Percentiles rank a stretch among this genome's conserved stretches.
Evolutionary conservation across 2,329 filamentous ascomycete genomes (phyloP).

Genomic region (Hymenoscyphus fructigenus): DNA sequence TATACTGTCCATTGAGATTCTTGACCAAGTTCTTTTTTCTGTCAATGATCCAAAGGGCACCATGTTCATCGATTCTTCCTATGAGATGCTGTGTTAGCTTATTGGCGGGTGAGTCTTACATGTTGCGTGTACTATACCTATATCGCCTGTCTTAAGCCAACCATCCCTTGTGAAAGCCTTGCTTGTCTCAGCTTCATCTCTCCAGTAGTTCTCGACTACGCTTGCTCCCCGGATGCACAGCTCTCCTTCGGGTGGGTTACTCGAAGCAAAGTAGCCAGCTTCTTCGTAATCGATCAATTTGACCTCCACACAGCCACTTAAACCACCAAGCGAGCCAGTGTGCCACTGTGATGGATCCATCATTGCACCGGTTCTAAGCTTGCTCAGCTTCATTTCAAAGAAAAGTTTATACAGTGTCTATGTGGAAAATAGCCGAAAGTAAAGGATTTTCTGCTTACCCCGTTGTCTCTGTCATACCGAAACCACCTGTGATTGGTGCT

Average conservation of each 20-base stretch:
- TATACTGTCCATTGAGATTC: constrained; percentile 60
- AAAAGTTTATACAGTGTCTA: no score
- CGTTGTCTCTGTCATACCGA: constrained; percentile 89
- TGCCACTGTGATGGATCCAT: constrained; percentile 67
- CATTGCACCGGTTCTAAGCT: constrained; percentile 74
- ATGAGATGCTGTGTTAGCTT: background rate
- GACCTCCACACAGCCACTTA: constrained; percentile 61
- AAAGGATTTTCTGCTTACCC: constrained; percentile 43
- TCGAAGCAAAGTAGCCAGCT: constrained; percentile 67
- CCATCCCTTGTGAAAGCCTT: constrained; percentile 33
- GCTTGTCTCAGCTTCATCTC: constrained; percentile 34
- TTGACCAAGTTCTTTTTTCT: constrained; percentile 93
- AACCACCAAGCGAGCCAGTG: background rate
- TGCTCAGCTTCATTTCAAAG: background rate
- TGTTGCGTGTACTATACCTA: constrained; percentile 32
- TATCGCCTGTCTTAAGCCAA: constrained; percentile 43
- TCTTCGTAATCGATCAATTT: constrained; percentile 89
- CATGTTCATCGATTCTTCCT: constrained; percentile 34
- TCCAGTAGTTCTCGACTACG: constrained; percentile 40
- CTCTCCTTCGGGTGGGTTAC: constrained; percentile 53
- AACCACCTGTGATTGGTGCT: constrained; percentile 83
- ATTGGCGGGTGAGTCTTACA: background rate
- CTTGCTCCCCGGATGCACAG: constrained; percentile 28
- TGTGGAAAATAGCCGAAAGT: background rate
- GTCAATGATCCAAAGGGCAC: constrained; percentile 74